Percentiles rank a stretch among this genome's conserved stretches.
phyloP scores from a whole-genome alignment of 169 alveolate species.

The Plasmodium knowlesi region DNA sequence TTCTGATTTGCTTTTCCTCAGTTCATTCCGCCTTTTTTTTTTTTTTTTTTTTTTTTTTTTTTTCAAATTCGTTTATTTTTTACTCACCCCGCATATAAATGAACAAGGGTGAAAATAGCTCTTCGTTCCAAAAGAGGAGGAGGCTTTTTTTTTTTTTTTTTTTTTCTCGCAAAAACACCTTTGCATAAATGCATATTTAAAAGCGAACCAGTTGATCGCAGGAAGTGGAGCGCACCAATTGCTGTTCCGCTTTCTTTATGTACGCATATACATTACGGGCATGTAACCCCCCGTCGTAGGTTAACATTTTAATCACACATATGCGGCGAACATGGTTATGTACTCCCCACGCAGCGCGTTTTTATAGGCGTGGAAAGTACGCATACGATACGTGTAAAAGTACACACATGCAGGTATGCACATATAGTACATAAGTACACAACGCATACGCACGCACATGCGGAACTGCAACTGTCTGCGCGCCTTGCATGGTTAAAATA shows the following conservation, averaged over 20 bases:
- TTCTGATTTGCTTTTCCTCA: not conserved
- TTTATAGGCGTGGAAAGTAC: not conserved
- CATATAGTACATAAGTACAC: not conserved
- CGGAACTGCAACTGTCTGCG: not conserved
- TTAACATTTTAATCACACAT: not conserved
- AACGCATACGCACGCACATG: not conserved
- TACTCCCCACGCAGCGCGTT: not conserved
- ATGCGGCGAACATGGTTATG: constrained; percentile 4
- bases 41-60: too few relatives aligned
- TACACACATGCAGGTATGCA: not conserved
- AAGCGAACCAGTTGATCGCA: not conserved
- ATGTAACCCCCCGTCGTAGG: not conserved
- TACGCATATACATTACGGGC: not conserved
- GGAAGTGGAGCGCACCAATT: not conserved
- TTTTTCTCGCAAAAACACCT: not conserved
- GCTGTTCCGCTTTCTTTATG: not conserved
- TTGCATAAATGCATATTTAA: not conserved
- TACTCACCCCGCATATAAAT: not conserved
- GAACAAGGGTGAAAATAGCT: not conserved
- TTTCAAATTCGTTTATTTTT: not conserved
- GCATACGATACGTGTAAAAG: not conserved
- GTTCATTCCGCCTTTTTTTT: not conserved
- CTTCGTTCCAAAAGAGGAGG: not conserved
- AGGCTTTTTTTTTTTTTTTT: not conserved
- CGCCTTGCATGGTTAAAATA: not conserved